These are phyloP conservation scores for Scheffersomyces titani DNA, from an alignment of 1,139 yeast species.

Conservation along the genomic window DNA sequence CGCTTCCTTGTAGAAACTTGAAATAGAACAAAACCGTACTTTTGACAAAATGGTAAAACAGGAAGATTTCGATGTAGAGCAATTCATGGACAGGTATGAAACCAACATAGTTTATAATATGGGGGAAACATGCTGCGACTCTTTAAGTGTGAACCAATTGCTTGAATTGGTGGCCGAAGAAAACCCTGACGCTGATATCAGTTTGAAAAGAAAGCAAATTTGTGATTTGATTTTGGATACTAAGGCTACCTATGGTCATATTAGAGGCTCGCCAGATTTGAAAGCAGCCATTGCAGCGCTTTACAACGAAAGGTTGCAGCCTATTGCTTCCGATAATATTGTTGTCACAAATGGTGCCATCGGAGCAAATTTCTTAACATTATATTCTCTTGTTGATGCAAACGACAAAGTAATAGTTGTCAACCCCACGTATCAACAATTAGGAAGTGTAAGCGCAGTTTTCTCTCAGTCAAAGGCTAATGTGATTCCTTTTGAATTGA, in stretches of 20 bases:
- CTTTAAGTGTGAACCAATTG: constrained; percentile 43
- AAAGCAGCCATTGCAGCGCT: constrained; percentile 35
- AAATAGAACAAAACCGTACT: neutral
- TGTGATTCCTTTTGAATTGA: constrained; percentile 36
- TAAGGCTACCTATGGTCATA: constrained; percentile 49
- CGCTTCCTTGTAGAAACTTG: neutral
- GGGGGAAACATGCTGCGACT: constrained; percentile 58
- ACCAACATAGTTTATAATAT: constrained; percentile 39
- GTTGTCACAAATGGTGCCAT: constrained; percentile 60
- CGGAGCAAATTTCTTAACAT: constrained; percentile 54
- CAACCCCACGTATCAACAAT: constrained; percentile 56
- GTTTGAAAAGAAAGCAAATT: constrained; percentile 5
- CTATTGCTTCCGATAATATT: constrained; percentile 31
- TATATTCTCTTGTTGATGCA: constrained; percentile 47
- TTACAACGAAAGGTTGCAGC: constrained; percentile 28
- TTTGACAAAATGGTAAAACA: constrained; percentile 32
- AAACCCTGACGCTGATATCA: constrained; percentile 6
- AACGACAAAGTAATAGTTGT: constrained; percentile 53
- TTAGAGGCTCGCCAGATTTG: constrained; percentile 46
- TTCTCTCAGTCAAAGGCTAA: constrained; percentile 41
- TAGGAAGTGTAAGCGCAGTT: constrained; percentile 50
- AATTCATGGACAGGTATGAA: constrained; percentile 58
- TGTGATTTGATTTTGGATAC: constrained; percentile 9
- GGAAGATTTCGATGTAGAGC: constrained; percentile 54
- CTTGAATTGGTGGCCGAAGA: constrained; percentile 25